A percentile compares a stretch with the other conserved stretches of the same genome.
Evolutionary conservation across 2,329 filamentous ascomycete species (phyloP).

Genomic region (Fusarium xyrophilum): DNA sequence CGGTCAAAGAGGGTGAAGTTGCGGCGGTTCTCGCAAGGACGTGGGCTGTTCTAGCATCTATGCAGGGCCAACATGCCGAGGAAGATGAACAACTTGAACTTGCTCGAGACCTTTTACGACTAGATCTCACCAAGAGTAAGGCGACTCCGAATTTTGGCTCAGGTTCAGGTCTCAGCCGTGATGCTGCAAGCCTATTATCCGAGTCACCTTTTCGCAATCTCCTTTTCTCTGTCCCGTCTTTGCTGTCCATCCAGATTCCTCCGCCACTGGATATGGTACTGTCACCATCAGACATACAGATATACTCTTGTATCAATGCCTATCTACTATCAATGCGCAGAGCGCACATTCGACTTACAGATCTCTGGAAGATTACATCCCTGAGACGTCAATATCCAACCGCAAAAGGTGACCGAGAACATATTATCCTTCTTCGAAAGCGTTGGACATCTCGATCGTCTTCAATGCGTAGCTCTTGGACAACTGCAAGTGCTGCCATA

Average conservation of each 20-base stretch:
- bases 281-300: constrained; percentile 73
- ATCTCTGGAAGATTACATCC: constrained; percentile 84
- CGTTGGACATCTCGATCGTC: constrained; percentile 68
- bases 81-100: constrained; percentile 86
- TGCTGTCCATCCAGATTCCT: constrained; percentile 74
- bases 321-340: constrained; percentile 87
- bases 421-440: constrained; percentile 67
- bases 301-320: constrained; percentile 84
- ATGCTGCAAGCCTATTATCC: constrained; percentile 48
- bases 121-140: constrained; percentile 65
- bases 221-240: constrained; percentile 75
- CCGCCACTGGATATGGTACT: constrained; percentile 90
- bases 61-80: constrained; percentile 72
- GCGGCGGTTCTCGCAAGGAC: constrained; percentile 76
- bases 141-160: constrained; percentile 49
- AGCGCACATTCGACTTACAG: constrained; percentile 82
- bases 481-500: constrained; percentile 82
- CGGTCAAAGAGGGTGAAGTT: constrained; percentile 87
- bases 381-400: constrained; percentile 79
- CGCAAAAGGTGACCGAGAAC: constrained; percentile 66
- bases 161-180: constrained; percentile 46
- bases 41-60: constrained; percentile 79
- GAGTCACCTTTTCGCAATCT: constrained; percentile 76
- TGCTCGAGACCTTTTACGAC: constrained; percentile 76
- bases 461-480: constrained; percentile 85